These are phyloP conservation scores for Salisapilia sapeloensis DNA, from an alignment of 352 stramenopile genomes.

Conservation along the genomic window DNA sequence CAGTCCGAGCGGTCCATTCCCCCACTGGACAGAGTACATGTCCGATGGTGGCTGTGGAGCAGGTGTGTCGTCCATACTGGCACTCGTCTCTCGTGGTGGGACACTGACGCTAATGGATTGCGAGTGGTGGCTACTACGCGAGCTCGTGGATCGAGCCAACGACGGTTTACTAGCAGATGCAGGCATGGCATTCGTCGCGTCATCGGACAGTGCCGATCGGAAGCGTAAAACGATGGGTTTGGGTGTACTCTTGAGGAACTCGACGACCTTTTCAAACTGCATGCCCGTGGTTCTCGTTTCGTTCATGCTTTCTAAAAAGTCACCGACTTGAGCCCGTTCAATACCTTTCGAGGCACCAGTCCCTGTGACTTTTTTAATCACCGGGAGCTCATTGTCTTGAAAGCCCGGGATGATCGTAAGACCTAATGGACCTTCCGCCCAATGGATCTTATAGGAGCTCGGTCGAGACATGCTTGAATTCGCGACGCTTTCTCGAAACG, in stretches of 20 bases:
- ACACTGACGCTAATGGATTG: no score
- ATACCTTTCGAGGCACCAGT: conserved; percentile 65
- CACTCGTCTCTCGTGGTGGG: no score
- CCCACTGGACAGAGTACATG: conserved; percentile 71
- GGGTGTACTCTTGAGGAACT: conserved; percentile 59
- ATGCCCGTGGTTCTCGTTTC: conserved; percentile 40
- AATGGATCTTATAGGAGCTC: conserved; percentile 57
- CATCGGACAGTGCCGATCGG: conserved; percentile 21
- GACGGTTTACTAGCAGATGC: no score
- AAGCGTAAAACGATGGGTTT: conserved; percentile 68
- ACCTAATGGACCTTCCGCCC: conserved; percentile 59
- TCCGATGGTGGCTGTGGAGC: neutral
- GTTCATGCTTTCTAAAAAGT: conserved; percentile 74
- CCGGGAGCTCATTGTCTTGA: conserved; percentile 53
- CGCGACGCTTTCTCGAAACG: conserved; percentile 11
- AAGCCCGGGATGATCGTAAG: conserved; percentile 76
- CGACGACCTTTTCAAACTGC: conserved; percentile 70
- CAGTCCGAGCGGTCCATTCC: conserved; percentile 46
- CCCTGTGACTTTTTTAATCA: conserved; percentile 81
- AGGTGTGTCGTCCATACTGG: neutral
- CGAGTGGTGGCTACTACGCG: no score
- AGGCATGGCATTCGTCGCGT: conserved; percentile 5
- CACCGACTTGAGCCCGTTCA: conserved; percentile 63
- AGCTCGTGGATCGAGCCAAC: no score
- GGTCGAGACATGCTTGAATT: conserved; percentile 37